Base-by-base conservation (phyloP, 371 early-diverging fungal species). In the Syncephalastrum contaminatum region DNA sequence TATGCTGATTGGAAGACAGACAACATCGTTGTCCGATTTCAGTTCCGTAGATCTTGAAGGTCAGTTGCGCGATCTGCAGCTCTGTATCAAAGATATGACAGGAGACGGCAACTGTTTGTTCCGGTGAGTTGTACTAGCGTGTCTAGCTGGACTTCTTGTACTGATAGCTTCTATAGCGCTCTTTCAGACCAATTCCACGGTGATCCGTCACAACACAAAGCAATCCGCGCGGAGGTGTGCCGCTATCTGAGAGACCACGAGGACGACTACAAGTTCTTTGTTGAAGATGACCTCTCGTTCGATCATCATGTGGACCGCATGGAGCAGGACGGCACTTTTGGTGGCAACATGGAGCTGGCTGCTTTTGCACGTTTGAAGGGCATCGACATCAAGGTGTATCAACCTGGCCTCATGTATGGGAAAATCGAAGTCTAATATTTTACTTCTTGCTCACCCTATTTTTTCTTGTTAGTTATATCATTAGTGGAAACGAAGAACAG, bases 41-140 rank as follows among this genome's bases (percentile, higher is more conserved):
- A 10, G 2, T 12, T 30, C 36, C 10, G 36, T 30, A 10, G 63
- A 65, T 60, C 49, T 69, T n/a, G 60, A 69, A 50, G 41, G 48
- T 22, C 66, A 73, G 41, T 63, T 88, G 13, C 65, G 66, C 16
- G 59, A 60, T 24, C 57, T 76, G 10, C 73, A 77, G 18, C 66
- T 88, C 18, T 81, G 82, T 48, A 83, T 82, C 48, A 89, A 87
- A 56, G 88, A 88, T 56, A 87, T 92, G 45, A 62, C 74, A 20
- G 92, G 93, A 30, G 93, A 94, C 61, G 93, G 93, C 51, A 93
- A 94, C 73, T 94, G 95, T 64, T 66, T 91, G 43, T 92, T 90
- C 63, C 75, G 89, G 82, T 78, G 73, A 52, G 50, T 56, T 0
- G 12, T 25, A 8, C 10, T 2, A 30, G 10, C 36, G 0, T 30